Conservation (phyloP, 2,329 filamentous ascomycete species). For the Hymenotorrendiella dingleyae region DNA sequence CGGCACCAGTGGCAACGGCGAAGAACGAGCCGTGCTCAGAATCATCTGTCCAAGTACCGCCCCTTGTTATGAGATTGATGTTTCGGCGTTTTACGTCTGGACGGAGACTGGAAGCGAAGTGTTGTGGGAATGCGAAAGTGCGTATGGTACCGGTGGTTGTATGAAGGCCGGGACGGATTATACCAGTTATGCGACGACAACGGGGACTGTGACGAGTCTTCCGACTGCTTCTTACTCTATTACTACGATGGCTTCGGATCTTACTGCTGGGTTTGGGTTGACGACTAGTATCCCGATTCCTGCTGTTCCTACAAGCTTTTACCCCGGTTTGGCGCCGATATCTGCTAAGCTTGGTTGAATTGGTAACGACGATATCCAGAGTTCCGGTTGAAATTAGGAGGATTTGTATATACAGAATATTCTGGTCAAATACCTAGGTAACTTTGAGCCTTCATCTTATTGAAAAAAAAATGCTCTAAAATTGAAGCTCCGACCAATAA, state of each 20-base stretch:
- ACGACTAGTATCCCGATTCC: slow-evolving; percentile 13
- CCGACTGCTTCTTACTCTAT: slow-evolving; percentile 4
- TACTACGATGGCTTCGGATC: slow-evolving; percentile 11
- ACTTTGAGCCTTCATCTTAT: too few relatives aligned
- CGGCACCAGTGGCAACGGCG: slow-evolving; percentile 40
- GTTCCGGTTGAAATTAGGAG: too few relatives aligned
- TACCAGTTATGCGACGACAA: slow-evolving; percentile 13
- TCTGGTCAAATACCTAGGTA: too few relatives aligned
- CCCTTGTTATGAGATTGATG: slow-evolving; percentile 46
- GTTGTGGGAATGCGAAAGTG: slow-evolving; percentile 42
- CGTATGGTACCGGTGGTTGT: slow-evolving; percentile 44
- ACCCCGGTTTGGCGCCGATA: slow-evolving; percentile 8
- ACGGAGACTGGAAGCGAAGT: slow-evolving; percentile 39
- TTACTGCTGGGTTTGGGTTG: slow-evolving; percentile 9
- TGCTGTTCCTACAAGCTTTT: slow-evolving; percentile 15
- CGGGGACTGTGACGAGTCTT: slow-evolving; percentile 9
- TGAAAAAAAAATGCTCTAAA: too few relatives aligned
- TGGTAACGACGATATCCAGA: too few relatives aligned
- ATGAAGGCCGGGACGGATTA: slow-evolving; percentile 25
- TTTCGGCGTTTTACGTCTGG: slow-evolving; percentile 48
- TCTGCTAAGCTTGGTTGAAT: too few relatives aligned
- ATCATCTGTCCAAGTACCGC: slow-evolving; percentile 43
- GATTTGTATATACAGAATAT: too few relatives aligned
- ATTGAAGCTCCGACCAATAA: too few relatives aligned
- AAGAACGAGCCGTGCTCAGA: slow-evolving; percentile 46